Conservation (phyloP, 1,139 yeast genomes). For the Geotrichum phurueaensis region DNA sequence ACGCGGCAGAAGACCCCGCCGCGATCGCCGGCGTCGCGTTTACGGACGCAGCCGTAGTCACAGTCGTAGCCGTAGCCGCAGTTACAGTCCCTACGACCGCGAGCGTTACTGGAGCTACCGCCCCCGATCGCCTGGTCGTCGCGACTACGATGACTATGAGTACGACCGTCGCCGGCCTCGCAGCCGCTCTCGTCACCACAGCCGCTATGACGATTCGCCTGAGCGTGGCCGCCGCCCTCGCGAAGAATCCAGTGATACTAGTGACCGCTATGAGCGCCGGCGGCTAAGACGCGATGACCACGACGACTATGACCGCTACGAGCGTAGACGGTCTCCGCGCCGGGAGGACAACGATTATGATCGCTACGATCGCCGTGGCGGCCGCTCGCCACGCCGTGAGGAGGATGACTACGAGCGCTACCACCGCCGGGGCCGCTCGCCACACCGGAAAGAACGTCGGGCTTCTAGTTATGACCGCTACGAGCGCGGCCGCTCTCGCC, state of each 20-base stretch:
- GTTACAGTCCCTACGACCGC: not conserved
- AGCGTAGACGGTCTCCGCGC: not conserved
- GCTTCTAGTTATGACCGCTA: not conserved
- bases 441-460: not conserved
- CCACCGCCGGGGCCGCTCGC: not conserved
- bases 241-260: not conserved
- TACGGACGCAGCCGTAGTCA: not conserved
- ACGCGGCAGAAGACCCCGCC: not conserved
- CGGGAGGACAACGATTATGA: not conserved
- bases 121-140: not conserved
- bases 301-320: not conserved
- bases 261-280: not conserved
- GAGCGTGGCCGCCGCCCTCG: not conserved
- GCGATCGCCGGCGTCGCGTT: not conserved
- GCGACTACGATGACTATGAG: not conserved
- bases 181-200: not conserved
- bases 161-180: not conserved
- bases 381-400: not conserved
- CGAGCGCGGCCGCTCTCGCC: not conserved
- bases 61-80: slow-evolving; percentile 1
- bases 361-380: not conserved
- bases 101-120: not conserved
- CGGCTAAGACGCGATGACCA: not conserved
- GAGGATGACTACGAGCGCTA: not conserved
- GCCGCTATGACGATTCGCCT: not conserved